phyloP scores from a whole-genome alignment of 495 filamentous ascomycete species.

The Extremus antarcticus region DNA sequence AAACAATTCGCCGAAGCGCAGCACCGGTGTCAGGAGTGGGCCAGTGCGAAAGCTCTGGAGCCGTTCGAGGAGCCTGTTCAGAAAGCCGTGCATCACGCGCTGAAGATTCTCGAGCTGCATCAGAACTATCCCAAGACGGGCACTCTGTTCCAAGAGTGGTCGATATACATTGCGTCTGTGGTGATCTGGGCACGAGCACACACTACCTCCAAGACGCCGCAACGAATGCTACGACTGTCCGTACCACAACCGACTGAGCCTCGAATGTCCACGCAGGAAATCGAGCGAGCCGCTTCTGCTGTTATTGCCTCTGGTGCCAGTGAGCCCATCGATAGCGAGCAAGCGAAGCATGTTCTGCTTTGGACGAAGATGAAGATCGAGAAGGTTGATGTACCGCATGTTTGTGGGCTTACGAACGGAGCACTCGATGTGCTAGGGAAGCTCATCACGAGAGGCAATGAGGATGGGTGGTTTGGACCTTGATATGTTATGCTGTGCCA shows the following conservation, averaged over 20 bases:
- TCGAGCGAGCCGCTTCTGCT: background rate
- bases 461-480: slow-evolving; percentile 18
- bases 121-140: slow-evolving; percentile 9
- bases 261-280: background rate
- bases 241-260: slow-evolving; percentile 4
- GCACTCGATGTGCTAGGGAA: slow-evolving; percentile 19
- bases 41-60: background rate
- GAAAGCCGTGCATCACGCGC: slow-evolving; percentile 18
- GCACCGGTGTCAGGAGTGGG: background rate
- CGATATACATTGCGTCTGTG: slow-evolving; percentile 26
- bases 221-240: background rate
- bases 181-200: slow-evolving; percentile 24
- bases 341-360: slow-evolving; percentile 9
- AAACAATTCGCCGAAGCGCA: slow-evolving; percentile 18
- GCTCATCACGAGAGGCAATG: slow-evolving; percentile 11
- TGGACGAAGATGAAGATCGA: slow-evolving; percentile 16
- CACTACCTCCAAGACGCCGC: background rate
- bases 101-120: slow-evolving; percentile 22
- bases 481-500: background rate
- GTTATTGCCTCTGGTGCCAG: background rate
- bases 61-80: slow-evolving; percentile 12
- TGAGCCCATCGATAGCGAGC: background rate
- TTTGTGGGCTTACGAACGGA: slow-evolving; percentile 13
- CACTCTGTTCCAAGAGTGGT: slow-evolving; percentile 24
- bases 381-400: slow-evolving; percentile 12